Evolutionary conservation across 345 rosid species (phyloP), one percentile per base, ranked within the genome.

Genomic region (Laguncularia racemosa): DNA sequence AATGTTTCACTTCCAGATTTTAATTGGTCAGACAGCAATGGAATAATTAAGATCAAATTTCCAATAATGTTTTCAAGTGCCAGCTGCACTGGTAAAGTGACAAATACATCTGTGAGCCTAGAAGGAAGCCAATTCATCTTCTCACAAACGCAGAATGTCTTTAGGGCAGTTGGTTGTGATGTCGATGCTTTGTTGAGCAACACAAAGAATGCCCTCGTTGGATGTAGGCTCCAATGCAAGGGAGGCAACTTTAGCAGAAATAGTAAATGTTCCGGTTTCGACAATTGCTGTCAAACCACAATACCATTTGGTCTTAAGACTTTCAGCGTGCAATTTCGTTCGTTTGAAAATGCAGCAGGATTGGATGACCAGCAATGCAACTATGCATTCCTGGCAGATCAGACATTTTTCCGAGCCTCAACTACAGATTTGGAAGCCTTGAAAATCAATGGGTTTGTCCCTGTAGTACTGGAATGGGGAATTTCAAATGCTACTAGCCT

Each of bases 391-490:
- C 26, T 56, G 16, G 33, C 15, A 15, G 60, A 44, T 56, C 33
- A 19, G 33, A 43, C 50, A 1, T 44, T 19, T 17, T 56, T 56
- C 10, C 14, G 16, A 18, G 46, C 49, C 8, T 2, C 6, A 4
- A 3, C 13, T 8, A 19, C 23, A 8, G 50, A 55, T 16, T 33
- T 56, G 44, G 18, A 17, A 16, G 20, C 49, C 16, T 44, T 45
- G 60, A 56, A 45, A n/a, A 3, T 9, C 6, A 18, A 8, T 21
- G 60, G 16, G 16, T 45, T 13, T 19, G 26, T 28, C 6, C 60
- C 60, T 1, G 60, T 56, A 2, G 10, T 19, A 10, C 50, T 56
- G 21, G 49, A 7, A 17, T 56, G 60, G 60, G 60, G 60, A n/a
- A 45, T 56, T 17, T 4, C 21, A n/a, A 45, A 15, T 33, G 13